Evolutionary conservation across 495 filamentous ascomycete genomes (phyloP), one percentile per base, ranked within the genome.

Genomic region (Penicillium fimorum): DNA sequence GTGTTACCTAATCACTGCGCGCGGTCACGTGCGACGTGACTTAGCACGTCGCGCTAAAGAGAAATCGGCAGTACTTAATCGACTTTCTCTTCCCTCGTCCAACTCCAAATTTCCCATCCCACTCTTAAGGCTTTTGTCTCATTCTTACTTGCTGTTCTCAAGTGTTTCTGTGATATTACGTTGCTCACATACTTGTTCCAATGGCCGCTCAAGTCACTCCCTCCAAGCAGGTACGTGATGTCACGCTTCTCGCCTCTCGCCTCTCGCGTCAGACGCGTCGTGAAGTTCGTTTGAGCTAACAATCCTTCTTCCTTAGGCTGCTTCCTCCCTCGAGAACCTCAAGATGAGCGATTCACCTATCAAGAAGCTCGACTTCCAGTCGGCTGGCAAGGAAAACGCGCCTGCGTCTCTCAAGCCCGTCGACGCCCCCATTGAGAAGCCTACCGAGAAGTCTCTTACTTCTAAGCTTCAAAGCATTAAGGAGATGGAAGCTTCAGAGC

Each of bases 261-360:
- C 69, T 69, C 70, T 70, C 66, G 60, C 44, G 52, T 50, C 53
- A 43, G 63, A 76, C 71, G 69, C 77, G 71, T 76, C 70, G 37
- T 30, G 41, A 32, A 29, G 33, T 40, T 10, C 11, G n/a, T 30
- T 51, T n/a, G 24, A 50, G 53, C 71, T 76, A 58, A 74, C 58
- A 50, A 56, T 52, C 25, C 9, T 50, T 32, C 22, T 54, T 65
- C 27, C 49, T 57, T 70, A 97, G 92, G 84, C 87, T 79, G 88
- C 89, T 63, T 87, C 88, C 69, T 90, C 85, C 58, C 84, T 97
- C 64, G 85, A 93, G 75, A 86, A 83, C 61, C 78, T 97, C 63
- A 95, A 92, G 76, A 95, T 98, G 88, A 78, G 71, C 62, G 90
- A 96, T 60, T 94, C 91, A 1, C 91, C 92, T 32, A 78, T 84